phyloP scores from a whole-genome alignment of 129 eudicot genomes.

The Daucus carota region DH1_v3.0 NC_030386.2:38248501-38249000 shows the following conservation, averaged over 20 bases:
- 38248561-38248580: constrained; percentile 59
- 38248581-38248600: constrained; percentile 37
- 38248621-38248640: constrained; percentile 51
- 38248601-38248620: constrained; percentile 42
- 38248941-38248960: not conserved
- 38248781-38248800: constrained; percentile 44
- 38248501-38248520: constrained; percentile 60
- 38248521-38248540: constrained; percentile 30
- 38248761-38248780: constrained; percentile 61
- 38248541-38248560: constrained; percentile 40
- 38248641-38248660: constrained; percentile 25
- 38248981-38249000: not conserved
- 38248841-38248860: constrained; percentile 25
- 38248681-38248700: constrained; percentile 68
- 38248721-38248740: constrained; percentile 66
- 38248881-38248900: not conserved
- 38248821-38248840: constrained; percentile 53
- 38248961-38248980: constrained; percentile 1
- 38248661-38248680: constrained; percentile 52
- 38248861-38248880: not conserved
- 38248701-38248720: constrained; percentile 54
- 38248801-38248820: constrained; percentile 75
- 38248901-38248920: constrained; percentile 9
- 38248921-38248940: not conserved
- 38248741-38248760: constrained; percentile 31